Evolutionary conservation across 2,329 filamentous ascomycete genomes (phyloP), one percentile per base, ranked within the genome.

Genomic region (Colletotrichum tropicale): DNA sequence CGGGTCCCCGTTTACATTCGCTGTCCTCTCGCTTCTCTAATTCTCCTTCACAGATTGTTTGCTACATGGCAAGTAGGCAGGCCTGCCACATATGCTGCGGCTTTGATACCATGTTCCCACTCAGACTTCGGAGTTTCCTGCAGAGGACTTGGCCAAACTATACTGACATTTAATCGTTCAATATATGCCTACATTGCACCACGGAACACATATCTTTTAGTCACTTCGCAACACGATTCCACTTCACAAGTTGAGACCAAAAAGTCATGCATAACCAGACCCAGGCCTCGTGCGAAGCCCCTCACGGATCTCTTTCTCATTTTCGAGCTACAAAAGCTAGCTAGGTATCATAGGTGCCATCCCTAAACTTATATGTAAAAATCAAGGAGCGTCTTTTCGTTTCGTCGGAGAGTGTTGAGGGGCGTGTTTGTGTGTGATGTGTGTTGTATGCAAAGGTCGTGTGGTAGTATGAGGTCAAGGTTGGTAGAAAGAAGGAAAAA

Each of bases 311-410:
- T 32, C 30, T 12, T 62, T 66, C 71, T 56, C 68, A 71, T 58
- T 70, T 74, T 75, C 15, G 56, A 34, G 26, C 38, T 32, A 32
- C 32, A 26, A 34, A 62, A 69, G 64, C 64, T 32, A 69, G 48
- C 65, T 43, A 76, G 70, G 62, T 76, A 76, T 76, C 74, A 76
- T 75, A 24, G 36, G 62, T 48, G 61, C 71, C 66, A 43, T 55
- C 58, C 71, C 66, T 36, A 43, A 38, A 67, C 70, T 58, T 26
- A n/a, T 52, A 61, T 32, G 28, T 65, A 60, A 48, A 43, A 48
- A 64, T 26, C 61, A 36, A 70, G 64, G 71, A 32, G 34, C 52
- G 70, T 58, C 56, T 56, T n/a, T 34, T 70, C 18, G 43, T 73
- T 56, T 52, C 56, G 58, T 34, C 15, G 8, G 16, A 9, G 38